These are phyloP conservation scores for Cruciata laevipes DNA, from an alignment of 257 asterid species.

Conservation along the genomic window DNA sequence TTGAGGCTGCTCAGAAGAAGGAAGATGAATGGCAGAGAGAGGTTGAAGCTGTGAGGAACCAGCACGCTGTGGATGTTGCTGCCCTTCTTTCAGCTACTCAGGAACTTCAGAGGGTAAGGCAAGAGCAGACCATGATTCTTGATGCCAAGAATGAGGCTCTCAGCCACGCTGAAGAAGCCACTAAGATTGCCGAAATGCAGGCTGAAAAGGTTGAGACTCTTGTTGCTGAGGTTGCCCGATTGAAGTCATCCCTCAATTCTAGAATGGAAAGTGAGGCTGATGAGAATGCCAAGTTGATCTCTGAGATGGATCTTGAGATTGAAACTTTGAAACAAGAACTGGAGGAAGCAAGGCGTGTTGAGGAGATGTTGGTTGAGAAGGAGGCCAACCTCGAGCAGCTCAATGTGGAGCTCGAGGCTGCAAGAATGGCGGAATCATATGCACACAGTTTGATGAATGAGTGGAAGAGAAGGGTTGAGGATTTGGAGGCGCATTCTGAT, in stretches of 20 bases:
- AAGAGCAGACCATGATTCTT: conserved; percentile 47
- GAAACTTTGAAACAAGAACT: conserved; percentile 55
- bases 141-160: conserved; percentile 82
- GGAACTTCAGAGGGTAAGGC: conserved; percentile 71
- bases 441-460: conserved; percentile 65
- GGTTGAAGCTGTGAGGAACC: conserved; percentile 65
- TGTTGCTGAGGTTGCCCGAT: conserved; percentile 62
- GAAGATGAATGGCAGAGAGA: conserved; percentile 78
- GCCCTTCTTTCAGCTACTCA: conserved; percentile 64
- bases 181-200: conserved; percentile 63
- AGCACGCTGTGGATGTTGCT: conserved; percentile 66
- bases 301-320: conserved; percentile 57
- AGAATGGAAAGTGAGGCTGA: conserved; percentile 42
- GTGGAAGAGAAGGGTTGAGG: conserved; percentile 60
- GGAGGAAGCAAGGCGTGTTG: conserved; percentile 39
- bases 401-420: conserved; percentile 82
- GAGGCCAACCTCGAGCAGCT: conserved; percentile 71
- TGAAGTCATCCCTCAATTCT: conserved; percentile 60
- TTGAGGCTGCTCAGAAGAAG: conserved; percentile 74
- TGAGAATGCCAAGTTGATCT: conserved; percentile 47
- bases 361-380: conserved; percentile 54
- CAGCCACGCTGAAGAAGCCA: conserved; percentile 68
- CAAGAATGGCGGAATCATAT: conserved; percentile 71
- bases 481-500: conserved; percentile 49
- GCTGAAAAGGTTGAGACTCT: conserved; percentile 61